These are phyloP conservation scores for Pichia cactophila DNA, from an alignment of 1,139 yeast genomes.

Conservation along the genomic window DNA sequence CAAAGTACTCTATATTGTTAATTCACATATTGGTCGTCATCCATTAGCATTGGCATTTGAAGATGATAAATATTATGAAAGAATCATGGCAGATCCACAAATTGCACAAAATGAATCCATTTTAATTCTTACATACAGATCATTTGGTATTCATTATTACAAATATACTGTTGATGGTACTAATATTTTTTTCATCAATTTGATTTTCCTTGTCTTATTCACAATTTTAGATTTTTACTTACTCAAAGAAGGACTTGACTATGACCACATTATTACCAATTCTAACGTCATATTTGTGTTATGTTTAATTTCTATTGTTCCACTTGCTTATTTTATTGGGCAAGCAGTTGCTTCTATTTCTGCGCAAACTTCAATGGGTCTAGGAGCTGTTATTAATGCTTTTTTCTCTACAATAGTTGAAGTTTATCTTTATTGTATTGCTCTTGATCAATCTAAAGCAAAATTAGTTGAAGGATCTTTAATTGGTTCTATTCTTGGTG, in stretches of 20 bases:
- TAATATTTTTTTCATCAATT: conserved; percentile 81
- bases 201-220: conserved; percentile 70
- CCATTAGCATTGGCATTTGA: conserved; percentile 78
- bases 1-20: conserved; percentile 57
- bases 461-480: conserved; percentile 94
- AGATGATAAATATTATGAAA: conserved; percentile 47
- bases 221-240: conserved; percentile 75
- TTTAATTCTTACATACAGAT: conserved; percentile 78
- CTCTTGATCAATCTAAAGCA: conserved; percentile 78
- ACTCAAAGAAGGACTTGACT: conserved; percentile 44
- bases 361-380: conserved; percentile 99
- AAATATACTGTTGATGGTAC: conserved; percentile 96
- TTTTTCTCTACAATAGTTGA: conserved; percentile 95
- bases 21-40: conserved; percentile 78
- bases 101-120: conserved; percentile 38
- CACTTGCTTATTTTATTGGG: conserved; percentile 94
- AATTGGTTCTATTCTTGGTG: conserved; percentile 91
- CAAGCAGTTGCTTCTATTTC: conserved; percentile 98
- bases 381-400: conserved; percentile 97
- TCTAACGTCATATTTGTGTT: conserved; percentile 60
- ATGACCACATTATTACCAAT: conserved; percentile 48
- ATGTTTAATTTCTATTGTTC: conserved; percentile 79
- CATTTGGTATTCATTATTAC: conserved; percentile 86
- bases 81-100: conserved; percentile 22
- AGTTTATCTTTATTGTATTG: conserved; percentile 86